Base-by-base conservation (phyloP, 306 rosid species). In the Arachis hypogaea region DNA sequence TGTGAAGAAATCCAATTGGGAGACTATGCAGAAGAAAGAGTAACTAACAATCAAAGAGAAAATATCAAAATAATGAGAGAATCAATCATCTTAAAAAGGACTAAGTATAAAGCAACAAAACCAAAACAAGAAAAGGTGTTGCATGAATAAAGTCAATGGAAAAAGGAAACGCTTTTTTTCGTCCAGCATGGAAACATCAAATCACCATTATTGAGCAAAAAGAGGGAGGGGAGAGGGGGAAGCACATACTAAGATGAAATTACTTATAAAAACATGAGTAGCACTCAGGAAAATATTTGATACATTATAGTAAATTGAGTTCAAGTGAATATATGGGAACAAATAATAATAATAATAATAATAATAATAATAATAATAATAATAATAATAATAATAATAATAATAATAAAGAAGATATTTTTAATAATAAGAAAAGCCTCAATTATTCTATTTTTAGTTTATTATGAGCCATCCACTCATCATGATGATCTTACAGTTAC, bases 21-120 rank as follows among this genome's bases (percentile, higher is more conserved):
- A 33, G 84, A 78, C 74, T 81, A 66, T 74, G 62, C 64, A 72
- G 69, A 61, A 38, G 69, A 70, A 72, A 63, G 77, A 78, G 28
- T 57, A 80, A 52, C 59, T 40, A 64, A 61, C 33, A 59, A 76
- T 62, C 46, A 68, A 68, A 55, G 18, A 66, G 66, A 63, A 68
- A 80, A 22, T 22, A 22, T 22, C 28, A 22, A 22, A 22, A 54
- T 69, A 77, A 71, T 43, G 54, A 58, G 55, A 80, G 82, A 83
- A 58, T 56, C 71, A 11, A 46, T 58, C 49, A 59, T 59, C 69
- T 68, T 41, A 75, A 36, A 67, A 55, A 42, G 49, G 47, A 33
- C 38, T 33, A 33, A 33, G 4, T 33, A 33, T 33, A 33, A 40
- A 50, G 71, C 42, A 65, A 66, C 73, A 47, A 63, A 85, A 79